A percentile compares a stretch with the other conserved stretches of the same genome.
phyloP scores from a whole-genome alignment of 352 stramenopile genomes.

The Globisporangium mamillatum region DNA sequence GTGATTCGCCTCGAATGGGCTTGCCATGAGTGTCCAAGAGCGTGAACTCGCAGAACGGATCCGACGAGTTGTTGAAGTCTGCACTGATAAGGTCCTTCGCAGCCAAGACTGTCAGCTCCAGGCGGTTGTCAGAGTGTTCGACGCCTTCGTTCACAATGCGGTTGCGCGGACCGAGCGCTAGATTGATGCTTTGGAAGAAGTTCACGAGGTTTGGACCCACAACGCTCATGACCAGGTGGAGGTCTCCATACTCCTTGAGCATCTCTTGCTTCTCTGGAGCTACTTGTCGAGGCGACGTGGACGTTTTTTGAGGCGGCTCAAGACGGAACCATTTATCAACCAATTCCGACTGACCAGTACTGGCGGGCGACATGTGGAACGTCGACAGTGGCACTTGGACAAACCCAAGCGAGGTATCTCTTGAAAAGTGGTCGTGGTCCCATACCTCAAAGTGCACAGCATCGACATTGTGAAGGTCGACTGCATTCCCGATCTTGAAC shows the following conservation, averaged over 20 bases:
- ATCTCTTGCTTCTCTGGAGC: slow-evolving; percentile 39
- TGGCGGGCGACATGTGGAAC: slow-evolving; percentile 67
- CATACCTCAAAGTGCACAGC: slow-evolving; percentile 58
- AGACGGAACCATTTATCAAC: slow-evolving; percentile 70
- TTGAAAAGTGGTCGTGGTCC: slow-evolving; percentile 56
- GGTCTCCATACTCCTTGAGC: slow-evolving; percentile 48
- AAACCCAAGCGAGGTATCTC: slow-evolving; percentile 53
- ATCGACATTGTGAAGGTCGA: slow-evolving; percentile 54
- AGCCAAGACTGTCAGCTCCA: slow-evolving; percentile 58
- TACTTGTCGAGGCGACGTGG: slow-evolving; percentile 26
- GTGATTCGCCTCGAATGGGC: slow-evolving; percentile 46
- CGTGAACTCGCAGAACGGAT: slow-evolving; percentile 61
- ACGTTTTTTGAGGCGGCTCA: slow-evolving; percentile 36
- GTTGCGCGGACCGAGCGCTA: slow-evolving; percentile 32
- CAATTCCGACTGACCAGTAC: slow-evolving; percentile 47
- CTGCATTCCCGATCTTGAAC: slow-evolving; percentile 42
- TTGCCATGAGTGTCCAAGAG: slow-evolving; percentile 53
- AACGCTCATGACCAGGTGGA: slow-evolving; percentile 65
- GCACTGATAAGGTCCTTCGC: slow-evolving; percentile 51
- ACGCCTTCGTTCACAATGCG: slow-evolving; percentile 41
- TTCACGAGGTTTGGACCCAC: slow-evolving; percentile 58
- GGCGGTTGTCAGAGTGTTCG: slow-evolving; percentile 67
- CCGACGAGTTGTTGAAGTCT: slow-evolving; percentile 59
- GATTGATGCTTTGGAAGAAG: slow-evolving; percentile 52
- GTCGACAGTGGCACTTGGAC: slow-evolving; percentile 53